Base-by-base conservation (phyloP, 345 rosid species). In the Mallotus nudiflorus region DNA sequence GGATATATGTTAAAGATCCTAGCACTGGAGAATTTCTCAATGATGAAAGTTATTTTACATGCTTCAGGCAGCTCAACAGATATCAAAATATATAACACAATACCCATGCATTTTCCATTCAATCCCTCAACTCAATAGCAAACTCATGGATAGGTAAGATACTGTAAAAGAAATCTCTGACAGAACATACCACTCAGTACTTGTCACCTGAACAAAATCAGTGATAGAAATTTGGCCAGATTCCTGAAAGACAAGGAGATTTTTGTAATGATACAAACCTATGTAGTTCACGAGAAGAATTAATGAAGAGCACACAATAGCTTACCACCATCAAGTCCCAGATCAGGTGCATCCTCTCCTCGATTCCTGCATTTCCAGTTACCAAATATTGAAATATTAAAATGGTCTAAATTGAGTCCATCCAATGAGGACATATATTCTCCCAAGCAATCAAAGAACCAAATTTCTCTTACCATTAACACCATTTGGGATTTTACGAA, bases 311-410 rank as follows among this genome's bases (percentile, higher is more conserved):
- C 22, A 16, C 35, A 60, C 1, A 57, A 64, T 28, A 65, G 68
- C 98, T 80, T 85, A 95, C 97, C 97, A 95, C 99, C 97, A 95
- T 85, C 0, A 89, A 84, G 76, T 92, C 94, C 98, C 98, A 95
- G 65, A 89, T 80, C 71, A 95, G 83, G 79, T 95, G 99, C 98
- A 95, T 95, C 83, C 99, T 90, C 84, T 95, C 99, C 77, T 95
- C 99, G 66, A 95, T 83, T 68, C 98, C 97, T 93, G 60, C 35
- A 76, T 62, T 58, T 27, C 70, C 70, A 55, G 15, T 69, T 78
- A 68, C 57, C 66, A 70, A 27, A 22, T 50, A 65, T 5, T 54
- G 44, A 59, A n/a, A 39, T 66, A 57, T 33, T 69, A 4, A 64
- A 66, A 66, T 53, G 16, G 70, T 3, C 51, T 42, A 52, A 70